A percentile compares a stretch with the other conserved stretches of the same genome.
Evolutionary conservation across 352 stramenopile species (phyloP).

Genomic region (Globisporangium mamillatum): DNA sequence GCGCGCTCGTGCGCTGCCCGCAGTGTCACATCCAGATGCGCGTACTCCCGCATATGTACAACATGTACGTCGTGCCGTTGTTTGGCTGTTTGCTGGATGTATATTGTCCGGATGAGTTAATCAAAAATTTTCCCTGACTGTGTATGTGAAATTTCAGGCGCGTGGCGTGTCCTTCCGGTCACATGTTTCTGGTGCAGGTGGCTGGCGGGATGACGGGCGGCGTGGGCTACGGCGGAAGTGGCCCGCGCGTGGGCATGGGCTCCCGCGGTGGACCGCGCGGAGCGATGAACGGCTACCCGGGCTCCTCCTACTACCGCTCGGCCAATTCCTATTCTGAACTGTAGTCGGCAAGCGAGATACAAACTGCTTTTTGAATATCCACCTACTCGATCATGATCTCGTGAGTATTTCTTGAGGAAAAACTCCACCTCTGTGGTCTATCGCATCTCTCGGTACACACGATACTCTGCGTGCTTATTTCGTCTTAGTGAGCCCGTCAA

Average conservation of each 20-base stretch:
- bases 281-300: conserved; percentile 47
- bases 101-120: not conserved
- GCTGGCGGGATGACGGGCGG: conserved; percentile 34
- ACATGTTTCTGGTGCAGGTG: conserved; percentile 87
- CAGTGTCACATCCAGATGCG: conserved; percentile 88
- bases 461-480: not conserved
- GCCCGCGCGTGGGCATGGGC: conserved; percentile 22
- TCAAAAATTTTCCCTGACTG: not conserved
- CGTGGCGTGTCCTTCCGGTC: conserved; percentile 75
- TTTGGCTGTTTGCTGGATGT: not conserved
- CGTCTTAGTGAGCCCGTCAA: too few species aligned
- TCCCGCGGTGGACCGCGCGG: conserved; percentile 28
- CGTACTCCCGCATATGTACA: conserved; percentile 87
- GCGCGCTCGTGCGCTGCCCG: conserved; percentile 79
- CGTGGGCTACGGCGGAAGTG: conserved; percentile 13
- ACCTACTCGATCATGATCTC: not conserved
- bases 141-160: conserved; percentile 32
- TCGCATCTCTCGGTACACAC: not conserved
- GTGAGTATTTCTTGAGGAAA: too few species aligned
- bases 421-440: too few species aligned
- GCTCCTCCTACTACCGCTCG: conserved; percentile 45
- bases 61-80: conserved; percentile 58
- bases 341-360: conserved; percentile 14
- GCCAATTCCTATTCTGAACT: conserved; percentile 55
- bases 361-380: conserved; percentile 9